phyloP scores from a whole-genome alignment of 768 basidiomycete genomes.

The Lepiota venenata region DNA sequence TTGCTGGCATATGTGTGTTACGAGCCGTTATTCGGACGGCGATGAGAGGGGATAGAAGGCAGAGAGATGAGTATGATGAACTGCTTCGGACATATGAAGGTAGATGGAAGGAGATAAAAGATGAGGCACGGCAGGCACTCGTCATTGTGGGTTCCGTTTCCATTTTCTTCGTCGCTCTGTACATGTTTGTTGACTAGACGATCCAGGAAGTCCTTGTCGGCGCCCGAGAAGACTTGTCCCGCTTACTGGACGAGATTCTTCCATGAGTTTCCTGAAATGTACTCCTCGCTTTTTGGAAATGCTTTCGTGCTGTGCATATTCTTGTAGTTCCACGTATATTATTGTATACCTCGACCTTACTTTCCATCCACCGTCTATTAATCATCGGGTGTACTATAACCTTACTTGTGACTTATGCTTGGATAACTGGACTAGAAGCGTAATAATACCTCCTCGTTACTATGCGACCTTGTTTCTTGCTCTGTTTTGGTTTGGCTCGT shows the following conservation, averaged over 20 bases:
- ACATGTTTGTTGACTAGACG: not conserved
- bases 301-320: not conserved
- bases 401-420: not conserved
- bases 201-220: constrained; percentile 7
- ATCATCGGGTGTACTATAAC: not conserved
- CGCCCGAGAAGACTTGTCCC: constrained; percentile 10
- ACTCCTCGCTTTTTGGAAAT: not conserved
- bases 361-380: not conserved
- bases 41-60: constrained; percentile 41
- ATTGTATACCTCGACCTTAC: constrained; percentile 7
- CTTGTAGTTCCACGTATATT: not conserved
- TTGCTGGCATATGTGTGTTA: constrained; percentile 57
- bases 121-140: constrained; percentile 59
- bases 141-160: constrained; percentile 42
- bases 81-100: constrained; percentile 54
- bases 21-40: constrained; percentile 55
- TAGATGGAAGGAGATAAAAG: constrained; percentile 71
- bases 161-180: not conserved
- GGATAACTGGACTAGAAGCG: not conserved
- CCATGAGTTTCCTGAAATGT: not conserved
- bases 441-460: not conserved
- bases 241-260: constrained; percentile 7
- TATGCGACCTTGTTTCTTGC: not conserved
- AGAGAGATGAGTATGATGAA: constrained; percentile 52
- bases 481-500: not conserved